A percentile compares a stretch with the other conserved stretches of the same genome.
phyloP scores from a whole-genome alignment of 306 rosid species.

The Nissolia schottii region DNA sequence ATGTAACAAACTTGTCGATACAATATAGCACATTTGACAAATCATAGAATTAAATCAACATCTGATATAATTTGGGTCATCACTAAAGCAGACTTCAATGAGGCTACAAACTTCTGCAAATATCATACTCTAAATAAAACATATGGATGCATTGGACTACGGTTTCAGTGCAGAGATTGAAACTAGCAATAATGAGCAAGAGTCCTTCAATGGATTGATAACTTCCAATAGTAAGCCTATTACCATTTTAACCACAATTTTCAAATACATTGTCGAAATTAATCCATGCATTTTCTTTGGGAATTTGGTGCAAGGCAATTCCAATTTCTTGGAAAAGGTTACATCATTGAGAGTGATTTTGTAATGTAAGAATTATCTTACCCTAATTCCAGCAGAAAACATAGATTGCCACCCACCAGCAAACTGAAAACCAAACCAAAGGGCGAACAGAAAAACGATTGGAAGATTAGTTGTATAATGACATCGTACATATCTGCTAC shows the following conservation, averaged over 20 bases:
- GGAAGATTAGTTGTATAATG: not conserved
- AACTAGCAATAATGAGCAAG: not conserved
- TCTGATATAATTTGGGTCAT: not conserved
- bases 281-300: conserved; percentile 8
- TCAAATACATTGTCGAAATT: conserved; percentile 9
- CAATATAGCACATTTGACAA: not conserved
- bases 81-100: not conserved
- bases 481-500: not conserved
- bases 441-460: conserved; percentile 10
- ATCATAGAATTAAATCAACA: not conserved
- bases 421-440: conserved; percentile 48
- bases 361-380: conserved; percentile 25
- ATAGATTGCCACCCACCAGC: conserved; percentile 83
- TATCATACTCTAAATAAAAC: not conserved
- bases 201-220: not conserved
- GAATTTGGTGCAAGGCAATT: not conserved
- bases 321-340: not conserved
- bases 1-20: not conserved
- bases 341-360: not conserved
- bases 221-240: not conserved
- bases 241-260: not conserved
- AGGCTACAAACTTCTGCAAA: not conserved
- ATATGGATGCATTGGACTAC: not conserved
- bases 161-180: conserved; percentile 10
- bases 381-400: conserved; percentile 91